Evolutionary conservation across 1,284 basidiomycete species (phyloP).

Genomic region (Apiotrichum siamense): DNA sequence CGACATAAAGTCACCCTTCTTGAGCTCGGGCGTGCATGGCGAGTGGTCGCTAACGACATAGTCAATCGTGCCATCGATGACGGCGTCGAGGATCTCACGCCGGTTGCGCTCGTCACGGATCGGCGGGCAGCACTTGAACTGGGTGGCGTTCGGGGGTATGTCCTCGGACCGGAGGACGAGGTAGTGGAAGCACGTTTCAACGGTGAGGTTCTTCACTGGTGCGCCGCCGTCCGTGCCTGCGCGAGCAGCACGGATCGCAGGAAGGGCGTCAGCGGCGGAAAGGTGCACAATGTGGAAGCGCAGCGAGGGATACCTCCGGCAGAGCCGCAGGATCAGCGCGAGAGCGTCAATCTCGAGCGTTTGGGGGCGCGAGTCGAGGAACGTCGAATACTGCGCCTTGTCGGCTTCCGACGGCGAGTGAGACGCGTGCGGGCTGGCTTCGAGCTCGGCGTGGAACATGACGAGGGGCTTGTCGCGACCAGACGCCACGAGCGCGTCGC

Average conservation of each 20-base stretch:
- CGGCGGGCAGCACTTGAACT: conserved; percentile 85
- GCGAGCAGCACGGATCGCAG: conserved; percentile 63
- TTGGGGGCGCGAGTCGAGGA: conserved; percentile 73
- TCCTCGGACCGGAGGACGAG: conserved; percentile 53
- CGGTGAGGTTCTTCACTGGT: conserved; percentile 57
- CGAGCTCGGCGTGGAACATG: conserved; percentile 86
- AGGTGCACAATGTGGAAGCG: conserved; percentile 91
- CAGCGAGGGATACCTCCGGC: conserved; percentile 58
- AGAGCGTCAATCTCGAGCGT: conserved; percentile 71
- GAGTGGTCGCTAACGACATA: conserved; percentile 90
- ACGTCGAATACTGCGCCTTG: conserved; percentile 61
- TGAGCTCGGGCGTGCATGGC: conserved; percentile 75
- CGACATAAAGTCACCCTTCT: conserved; percentile 72
- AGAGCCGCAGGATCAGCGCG: conserved; percentile 62
- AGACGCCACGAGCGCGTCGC: conserved; percentile 59
- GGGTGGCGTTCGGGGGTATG: conserved; percentile 53
- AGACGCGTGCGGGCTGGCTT: conserved; percentile 31
- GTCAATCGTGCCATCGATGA: conserved; percentile 73
- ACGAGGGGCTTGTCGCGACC: conserved; percentile 62
- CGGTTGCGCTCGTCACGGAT: conserved; percentile 69
- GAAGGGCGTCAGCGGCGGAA: conserved; percentile 72
- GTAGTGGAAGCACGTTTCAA: conserved; percentile 95
- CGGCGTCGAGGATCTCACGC: conserved; percentile 68
- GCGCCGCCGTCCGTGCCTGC: conserved; percentile 48
- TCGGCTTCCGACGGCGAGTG: conserved; percentile 12